Evolutionary conservation across 2,329 filamentous ascomycete genomes (phyloP).

Genomic region (Fusarium coffeatum): DNA sequence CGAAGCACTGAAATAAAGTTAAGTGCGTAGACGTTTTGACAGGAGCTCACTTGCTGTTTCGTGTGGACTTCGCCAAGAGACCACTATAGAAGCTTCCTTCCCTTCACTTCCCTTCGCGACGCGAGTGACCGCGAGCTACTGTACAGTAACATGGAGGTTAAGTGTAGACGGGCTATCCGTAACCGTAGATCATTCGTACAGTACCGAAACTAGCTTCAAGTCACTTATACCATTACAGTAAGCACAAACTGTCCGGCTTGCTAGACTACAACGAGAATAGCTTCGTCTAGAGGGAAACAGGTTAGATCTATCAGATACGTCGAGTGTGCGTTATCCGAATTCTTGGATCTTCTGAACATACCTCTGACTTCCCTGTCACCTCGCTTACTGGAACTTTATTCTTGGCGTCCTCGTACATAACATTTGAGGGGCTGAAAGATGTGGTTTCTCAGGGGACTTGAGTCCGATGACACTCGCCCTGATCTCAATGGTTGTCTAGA

Average conservation of each 20-base stretch:
- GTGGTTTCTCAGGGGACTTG: not conserved
- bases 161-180: not conserved
- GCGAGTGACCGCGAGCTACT: not conserved
- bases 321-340: conserved; percentile 2
- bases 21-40: not conserved
- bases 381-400: not conserved
- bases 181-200: not conserved
- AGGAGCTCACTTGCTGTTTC: not conserved
- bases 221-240: not conserved
- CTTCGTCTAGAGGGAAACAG: not conserved
- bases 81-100: not conserved
- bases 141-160: not conserved
- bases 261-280: not conserved
- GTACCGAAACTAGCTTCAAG: not conserved
- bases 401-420: not conserved
- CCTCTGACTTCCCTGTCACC: not conserved
- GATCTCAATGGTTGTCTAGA: not conserved
- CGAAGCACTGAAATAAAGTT: not conserved
- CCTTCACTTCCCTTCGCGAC: not conserved
- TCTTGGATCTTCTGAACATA: conserved; percentile 1
- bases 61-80: not conserved
- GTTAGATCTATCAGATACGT: not conserved
- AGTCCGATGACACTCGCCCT: not conserved
- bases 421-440: not conserved
- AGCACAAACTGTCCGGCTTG: not conserved